Percentiles rank a stretch among this genome's conserved stretches.
Evolutionary conservation across 2,329 filamentous ascomycete genomes (phyloP).

Genomic region (Paradendryphiella salina): DNA sequence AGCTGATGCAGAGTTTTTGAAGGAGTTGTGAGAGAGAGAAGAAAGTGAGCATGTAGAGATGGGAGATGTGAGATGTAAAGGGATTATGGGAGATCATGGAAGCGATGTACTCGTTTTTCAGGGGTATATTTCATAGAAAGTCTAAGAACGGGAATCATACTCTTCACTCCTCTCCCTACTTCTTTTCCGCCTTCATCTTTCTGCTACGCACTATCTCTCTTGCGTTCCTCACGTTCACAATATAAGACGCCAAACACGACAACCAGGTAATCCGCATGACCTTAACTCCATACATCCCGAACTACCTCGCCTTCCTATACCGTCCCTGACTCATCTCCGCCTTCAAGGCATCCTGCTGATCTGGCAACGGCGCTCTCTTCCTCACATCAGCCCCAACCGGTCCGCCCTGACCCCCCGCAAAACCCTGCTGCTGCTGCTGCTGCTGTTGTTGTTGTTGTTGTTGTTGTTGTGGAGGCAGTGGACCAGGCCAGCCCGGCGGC

Average conservation of each 20-base stretch:
- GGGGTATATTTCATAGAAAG: not conserved
- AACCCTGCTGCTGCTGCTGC: slow-evolving; percentile 20
- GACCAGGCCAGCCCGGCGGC: slow-evolving; percentile 17
- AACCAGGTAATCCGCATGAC: not conserved
- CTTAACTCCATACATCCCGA: not conserved
- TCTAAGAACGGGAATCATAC: not conserved
- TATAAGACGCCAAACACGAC: not conserved
- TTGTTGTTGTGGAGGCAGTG: not conserved
- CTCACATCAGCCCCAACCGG: slow-evolving; percentile 33
- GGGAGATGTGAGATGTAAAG: not conserved
- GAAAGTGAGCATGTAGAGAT: not conserved
- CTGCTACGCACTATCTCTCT: too few relatives aligned
- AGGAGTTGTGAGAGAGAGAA: slow-evolving; percentile 6
- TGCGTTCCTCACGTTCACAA: not conserved
- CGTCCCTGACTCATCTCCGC: slow-evolving; percentile 69
- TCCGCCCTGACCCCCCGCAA: slow-evolving; percentile 33
- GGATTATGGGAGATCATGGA: not conserved
- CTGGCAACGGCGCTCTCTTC: slow-evolving; percentile 70
- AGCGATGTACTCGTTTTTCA: too few relatives aligned
- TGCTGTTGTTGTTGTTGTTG: not conserved
- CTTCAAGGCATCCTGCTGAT: slow-evolving; percentile 79
- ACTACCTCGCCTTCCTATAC: slow-evolving; percentile 46
- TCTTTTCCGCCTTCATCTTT: too few relatives aligned
- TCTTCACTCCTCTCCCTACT: not conserved
- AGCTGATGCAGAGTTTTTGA: slow-evolving; percentile 26